Conservation (phyloP, 129 eudicot species). For the Saposhnikovia divaricata region DNA sequence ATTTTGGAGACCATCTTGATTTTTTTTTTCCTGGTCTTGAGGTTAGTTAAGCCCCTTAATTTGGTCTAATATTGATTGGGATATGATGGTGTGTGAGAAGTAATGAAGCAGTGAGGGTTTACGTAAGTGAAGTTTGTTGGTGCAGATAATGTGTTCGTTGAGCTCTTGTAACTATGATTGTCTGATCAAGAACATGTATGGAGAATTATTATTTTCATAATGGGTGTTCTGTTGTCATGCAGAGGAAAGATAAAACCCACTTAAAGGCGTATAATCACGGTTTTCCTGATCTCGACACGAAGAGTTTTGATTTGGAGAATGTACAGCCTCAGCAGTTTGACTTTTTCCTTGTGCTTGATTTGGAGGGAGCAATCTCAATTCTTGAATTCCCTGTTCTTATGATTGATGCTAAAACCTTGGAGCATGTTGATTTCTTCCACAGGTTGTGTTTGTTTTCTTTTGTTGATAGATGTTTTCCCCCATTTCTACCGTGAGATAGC, state of each 20-base stretch:
- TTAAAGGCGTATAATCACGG: slow-evolving; percentile 59
- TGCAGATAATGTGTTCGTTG: no score
- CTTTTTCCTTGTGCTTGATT: slow-evolving; percentile 86
- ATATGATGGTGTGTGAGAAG: background rate
- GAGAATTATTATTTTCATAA: background rate
- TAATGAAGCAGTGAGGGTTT: background rate
- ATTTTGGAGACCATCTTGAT: no score
- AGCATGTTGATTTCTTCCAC: slow-evolving; percentile 75
- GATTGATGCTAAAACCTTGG: slow-evolving; percentile 75
- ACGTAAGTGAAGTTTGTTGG: no score
- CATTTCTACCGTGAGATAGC: no score
- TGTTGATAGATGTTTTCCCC: background rate
- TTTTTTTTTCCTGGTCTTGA: no score
- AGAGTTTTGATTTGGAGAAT: slow-evolving; percentile 24
- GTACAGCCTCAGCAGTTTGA: slow-evolving; percentile 49
- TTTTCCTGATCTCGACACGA: slow-evolving; percentile 30
- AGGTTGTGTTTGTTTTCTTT: slow-evolving; percentile 35
- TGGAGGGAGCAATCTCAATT: slow-evolving; percentile 90
- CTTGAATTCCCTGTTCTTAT: slow-evolving; percentile 86
- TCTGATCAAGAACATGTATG: background rate
- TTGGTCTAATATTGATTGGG: background rate
- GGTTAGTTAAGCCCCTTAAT: no score
- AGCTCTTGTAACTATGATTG: background rate
- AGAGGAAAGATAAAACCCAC: slow-evolving; percentile 72
- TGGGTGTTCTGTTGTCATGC: slow-evolving; percentile 3